Conservation (phyloP, 1,139 yeast genomes). For the Pneumocystis jirovecii region DNA sequence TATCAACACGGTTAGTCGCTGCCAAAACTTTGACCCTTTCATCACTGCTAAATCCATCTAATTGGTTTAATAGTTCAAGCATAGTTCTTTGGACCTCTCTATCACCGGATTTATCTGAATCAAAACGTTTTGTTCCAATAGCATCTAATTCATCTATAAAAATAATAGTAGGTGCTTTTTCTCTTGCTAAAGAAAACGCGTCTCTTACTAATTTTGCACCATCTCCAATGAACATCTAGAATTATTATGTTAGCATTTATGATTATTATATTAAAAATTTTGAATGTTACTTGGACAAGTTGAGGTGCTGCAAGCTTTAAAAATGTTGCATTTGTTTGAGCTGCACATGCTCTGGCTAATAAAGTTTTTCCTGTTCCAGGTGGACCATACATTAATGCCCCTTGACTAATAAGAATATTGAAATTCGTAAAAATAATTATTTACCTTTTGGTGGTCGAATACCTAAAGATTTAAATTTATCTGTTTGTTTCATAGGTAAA, state of each 20-base stretch:
- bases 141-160: constrained; percentile 98
- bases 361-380: constrained; percentile 98
- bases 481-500: constrained; percentile 96
- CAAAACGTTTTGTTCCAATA: constrained; percentile 95
- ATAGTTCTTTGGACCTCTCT: constrained; percentile 98
- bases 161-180: constrained; percentile 94
- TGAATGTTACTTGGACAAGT: constrained; percentile 45
- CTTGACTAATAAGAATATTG: constrained; percentile 2
- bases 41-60: constrained; percentile 97
- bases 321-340: constrained; percentile 96
- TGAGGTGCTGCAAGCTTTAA: constrained; percentile 96
- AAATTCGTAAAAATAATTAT: background rate
- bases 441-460: constrained; percentile 83
- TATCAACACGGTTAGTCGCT: constrained; percentile 96
- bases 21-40: constrained; percentile 94
- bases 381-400: constrained; percentile 98
- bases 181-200: constrained; percentile 96
- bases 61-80: constrained; percentile 91
- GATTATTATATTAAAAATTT: background rate
- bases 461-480: constrained; percentile 81
- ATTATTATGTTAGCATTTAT: background rate
- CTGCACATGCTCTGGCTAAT: constrained; percentile 97
- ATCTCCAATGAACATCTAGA: constrained; percentile 85
- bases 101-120: constrained; percentile 93
- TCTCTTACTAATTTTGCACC: constrained; percentile 97